Base-by-base conservation (phyloP, 257 asterid genomes). In the Primulina tabacum region DNA sequence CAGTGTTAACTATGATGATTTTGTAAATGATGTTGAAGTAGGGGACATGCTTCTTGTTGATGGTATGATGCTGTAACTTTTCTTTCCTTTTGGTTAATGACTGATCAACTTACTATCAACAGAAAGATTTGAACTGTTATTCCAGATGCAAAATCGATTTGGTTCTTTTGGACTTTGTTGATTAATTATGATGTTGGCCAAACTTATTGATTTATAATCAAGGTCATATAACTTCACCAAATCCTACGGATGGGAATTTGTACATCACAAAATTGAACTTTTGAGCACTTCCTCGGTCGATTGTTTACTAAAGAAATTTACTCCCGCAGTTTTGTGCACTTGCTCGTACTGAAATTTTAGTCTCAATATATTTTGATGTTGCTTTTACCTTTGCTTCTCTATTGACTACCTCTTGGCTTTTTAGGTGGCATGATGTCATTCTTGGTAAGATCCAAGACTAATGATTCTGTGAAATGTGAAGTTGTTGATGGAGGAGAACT, bases 31-130 rank as follows among this genome's bases (percentile, higher is more conserved):
- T 24, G 98, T 94, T 12, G 99, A 89, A 79, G 90, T 55, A 21
- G 96, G 97, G 55, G 99, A 93, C 82, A 91, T 88, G 92, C 93
- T 94, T 79, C 97, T 94, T 34, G 97, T 94, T 76, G 97, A 91
- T 89, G 97, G 99, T 94, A 83, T 34, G 63, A 29, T 28, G 68
- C 52, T 62, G 28, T 50, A 38, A 35, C 14, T 20, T 50, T 79
- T 38, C 10, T 50, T 64, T 34, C 72, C 24, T 37, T 76, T 18
- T 53, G 35, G 14, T 63, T 37, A 62, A 64, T 26, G 62, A 65
- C 10, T 1, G 9, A 58, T 11, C 34, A 26, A 10, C 34, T 40
- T 69, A 56, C 68, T 50, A 1, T 60, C 14, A 32, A 64, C 59
- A 58, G 35, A 50, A 29, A 71, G 32, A 35, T 62, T 34, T 26